Base-by-base conservation (phyloP, 2,329 filamentous ascomycete species). In the Talaromyces sp. region DNA sequence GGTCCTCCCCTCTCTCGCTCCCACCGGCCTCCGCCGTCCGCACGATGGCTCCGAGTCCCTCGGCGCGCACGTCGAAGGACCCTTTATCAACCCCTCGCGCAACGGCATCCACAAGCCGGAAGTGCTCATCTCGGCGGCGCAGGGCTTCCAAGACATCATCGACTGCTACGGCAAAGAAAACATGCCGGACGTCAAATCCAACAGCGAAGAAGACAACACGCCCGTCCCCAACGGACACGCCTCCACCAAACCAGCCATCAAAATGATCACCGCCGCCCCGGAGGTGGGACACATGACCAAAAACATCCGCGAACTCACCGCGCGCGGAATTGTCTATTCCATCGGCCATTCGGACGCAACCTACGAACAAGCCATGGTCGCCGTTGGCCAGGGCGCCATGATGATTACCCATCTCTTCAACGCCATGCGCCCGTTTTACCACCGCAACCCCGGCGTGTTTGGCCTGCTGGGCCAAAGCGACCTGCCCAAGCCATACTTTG, bases 381-480 rank as follows among this genome's bases (percentile, higher is more conserved):
- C 90, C 22, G 84, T 95, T 3, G 80, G 79, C n/a, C 82, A 86
- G 7, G 92, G 92, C 57, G 91, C 90, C 1, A 90, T 85, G 55
- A 96, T 96, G 91, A 90, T 96, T 66, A 96, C 92, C 0, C 92
- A 96, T 71, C 82, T 96, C 1, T 96, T 96, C 84, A 96, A 96
- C 73, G 92, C 92, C 28, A 96, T 96, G 92, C 84, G 88, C 0
- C 92, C 92, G 15, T 85, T 96, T 57, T 91, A 95, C 74, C 92
- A 97, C 80, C 89, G 93, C 62, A 92, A 96, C 75, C 92, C 93
- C 0, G 92, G 92, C 42, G 87, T 96, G 68, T 96, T 96, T 72
- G 93, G 93, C 30, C 85, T 96, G 0, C 79, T 97, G 15, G 92
- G 92, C 63, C 84, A 84, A 64, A 83, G 83, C 9, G 84, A 88